Base-by-base conservation (phyloP, 495 filamentous ascomycete species). In the Penicillium egyptiacum region DNA sequence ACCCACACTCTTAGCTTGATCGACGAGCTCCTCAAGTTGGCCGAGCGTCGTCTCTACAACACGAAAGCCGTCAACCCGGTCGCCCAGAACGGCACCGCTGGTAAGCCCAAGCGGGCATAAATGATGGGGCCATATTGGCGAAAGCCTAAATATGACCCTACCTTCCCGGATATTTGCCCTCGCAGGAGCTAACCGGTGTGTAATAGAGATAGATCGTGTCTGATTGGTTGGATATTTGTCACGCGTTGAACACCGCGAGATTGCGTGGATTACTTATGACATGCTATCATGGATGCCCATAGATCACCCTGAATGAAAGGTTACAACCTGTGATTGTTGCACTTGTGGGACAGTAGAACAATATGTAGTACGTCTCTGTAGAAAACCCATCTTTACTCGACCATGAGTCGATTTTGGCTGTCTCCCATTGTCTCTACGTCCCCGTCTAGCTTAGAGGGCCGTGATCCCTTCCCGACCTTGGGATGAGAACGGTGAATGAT, bases 1-100 rank as follows among this genome's bases (percentile, higher is more conserved):
- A 70, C 28, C 8, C 23, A 7, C 33, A 40, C 54, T n/a, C 49
- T 45, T 50, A 96, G 91, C 65, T 56, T 92, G 54, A 92, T 98
- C 64, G 94, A 98, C 60, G 94, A 98, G 70, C 72, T 79, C 16
- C 83, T 98, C 50, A 98, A 98, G 73, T 81, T 87, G 31, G 63
- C 86, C 2, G 94, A 98, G 75, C 81, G 94, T 62, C 78, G 77
- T 46, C 69, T 83, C 35, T 84, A 81, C 64, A 75, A 55, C 49
- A 59, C 47, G 5, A 56, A 56, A 33, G 66, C 66, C 12, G 50
- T 57, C 26, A 49, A 39, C n/a, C 48, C 63, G 14, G 33, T 47
- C 11, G 46, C 56, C 53, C 70, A 72, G 60, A 77, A 74, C 45
- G 72, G 74, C 33, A 42, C 57, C 17, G 68, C 60, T 4, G 64